These are phyloP conservation scores for Scytalidium lignicola DNA, from an alignment of 2,329 filamentous ascomycete genomes.

Conservation along the genomic window DNA sequence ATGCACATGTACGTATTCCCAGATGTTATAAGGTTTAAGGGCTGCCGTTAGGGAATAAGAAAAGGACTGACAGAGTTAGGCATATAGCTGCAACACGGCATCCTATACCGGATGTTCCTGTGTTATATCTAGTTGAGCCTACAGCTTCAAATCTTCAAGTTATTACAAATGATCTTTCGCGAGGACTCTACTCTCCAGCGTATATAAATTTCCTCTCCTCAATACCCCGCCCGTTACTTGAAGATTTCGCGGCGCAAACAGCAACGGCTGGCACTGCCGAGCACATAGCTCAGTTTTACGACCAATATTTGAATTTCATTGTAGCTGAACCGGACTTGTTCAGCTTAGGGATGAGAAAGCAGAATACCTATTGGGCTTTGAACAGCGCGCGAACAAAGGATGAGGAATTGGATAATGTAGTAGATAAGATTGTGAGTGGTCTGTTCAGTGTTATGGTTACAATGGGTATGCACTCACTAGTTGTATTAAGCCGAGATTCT, in stretches of 20 bases:
- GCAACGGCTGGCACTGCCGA: slow-evolving; percentile 81
- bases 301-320: slow-evolving; percentile 97
- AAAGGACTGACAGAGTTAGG: slow-evolving; percentile 41
- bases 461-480: slow-evolving; percentile 60
- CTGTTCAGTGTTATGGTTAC: slow-evolving; percentile 99
- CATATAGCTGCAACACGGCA: slow-evolving; percentile 78
- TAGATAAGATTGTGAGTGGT: slow-evolving; percentile 90
- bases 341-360: slow-evolving; percentile 86
- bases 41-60: not conserved
- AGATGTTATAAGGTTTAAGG: not conserved
- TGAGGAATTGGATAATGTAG: slow-evolving; percentile 77
- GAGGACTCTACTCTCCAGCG: slow-evolving; percentile 83
- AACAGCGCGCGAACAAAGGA: slow-evolving; percentile 91
- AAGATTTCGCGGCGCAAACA: slow-evolving; percentile 90
- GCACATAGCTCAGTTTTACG: slow-evolving; percentile 85
- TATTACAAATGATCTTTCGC: slow-evolving; percentile 81
- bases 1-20: slow-evolving; percentile 71
- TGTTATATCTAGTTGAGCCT: slow-evolving; percentile 93
- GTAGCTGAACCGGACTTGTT: slow-evolving; percentile 95
- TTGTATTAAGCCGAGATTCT: not conserved
- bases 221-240: slow-evolving; percentile 80
- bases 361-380: slow-evolving; percentile 88
- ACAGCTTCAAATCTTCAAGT: slow-evolving; percentile 72
- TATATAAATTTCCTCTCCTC: slow-evolving; percentile 98
- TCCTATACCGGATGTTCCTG: slow-evolving; percentile 92